A percentile compares a stretch with the other conserved stretches of the same genome.
Evolutionary conservation across 192 early-diverging fungal species (phyloP).

Genomic region (Mortierella alpina): DNA sequence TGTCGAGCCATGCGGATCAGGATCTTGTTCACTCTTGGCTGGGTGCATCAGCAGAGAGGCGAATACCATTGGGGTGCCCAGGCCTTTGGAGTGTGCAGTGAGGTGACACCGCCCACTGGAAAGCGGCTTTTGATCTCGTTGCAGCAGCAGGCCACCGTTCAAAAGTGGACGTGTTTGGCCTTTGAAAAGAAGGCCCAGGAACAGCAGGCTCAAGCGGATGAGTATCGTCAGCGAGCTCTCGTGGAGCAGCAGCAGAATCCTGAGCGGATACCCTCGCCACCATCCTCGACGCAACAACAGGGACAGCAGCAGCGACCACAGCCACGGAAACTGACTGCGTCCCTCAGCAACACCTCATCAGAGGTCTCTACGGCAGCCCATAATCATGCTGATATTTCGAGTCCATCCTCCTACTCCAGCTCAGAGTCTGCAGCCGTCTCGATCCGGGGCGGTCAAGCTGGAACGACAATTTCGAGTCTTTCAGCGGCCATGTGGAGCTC

Average conservation of each 20-base stretch:
- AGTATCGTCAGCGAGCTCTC: neutral
- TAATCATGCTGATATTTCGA: conserved; percentile 23
- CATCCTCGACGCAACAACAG: neutral
- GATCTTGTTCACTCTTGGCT: conserved; percentile 47
- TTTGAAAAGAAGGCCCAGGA: conserved; percentile 18
- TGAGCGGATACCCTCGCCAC: neutral
- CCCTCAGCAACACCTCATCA: neutral
- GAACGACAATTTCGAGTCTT: conserved; percentile 14
- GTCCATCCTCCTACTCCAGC: conserved; percentile 22
- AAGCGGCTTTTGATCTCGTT: conserved; percentile 25
- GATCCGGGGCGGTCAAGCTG: conserved; percentile 2
- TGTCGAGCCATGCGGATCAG: conserved; percentile 46
- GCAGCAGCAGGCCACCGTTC: conserved; percentile 31
- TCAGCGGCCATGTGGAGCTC: conserved; percentile 32
- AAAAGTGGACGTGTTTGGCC: conserved; percentile 15
- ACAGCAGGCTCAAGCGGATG: neutral
- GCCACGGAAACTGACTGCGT: neutral
- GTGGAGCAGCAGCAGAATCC: neutral
- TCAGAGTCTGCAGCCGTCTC: conserved; percentile 9
- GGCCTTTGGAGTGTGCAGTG: conserved; percentile 48
- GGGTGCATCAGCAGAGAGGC: conserved; percentile 46
- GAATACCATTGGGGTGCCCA: conserved; percentile 44
- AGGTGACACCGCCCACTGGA: conserved; percentile 16
- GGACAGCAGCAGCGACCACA: neutral
- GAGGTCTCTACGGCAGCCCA: neutral